These are phyloP conservation scores for Domatiomyces globalis DNA, from an alignment of 2,329 filamentous ascomycete species.

Conservation along the genomic window DNA sequence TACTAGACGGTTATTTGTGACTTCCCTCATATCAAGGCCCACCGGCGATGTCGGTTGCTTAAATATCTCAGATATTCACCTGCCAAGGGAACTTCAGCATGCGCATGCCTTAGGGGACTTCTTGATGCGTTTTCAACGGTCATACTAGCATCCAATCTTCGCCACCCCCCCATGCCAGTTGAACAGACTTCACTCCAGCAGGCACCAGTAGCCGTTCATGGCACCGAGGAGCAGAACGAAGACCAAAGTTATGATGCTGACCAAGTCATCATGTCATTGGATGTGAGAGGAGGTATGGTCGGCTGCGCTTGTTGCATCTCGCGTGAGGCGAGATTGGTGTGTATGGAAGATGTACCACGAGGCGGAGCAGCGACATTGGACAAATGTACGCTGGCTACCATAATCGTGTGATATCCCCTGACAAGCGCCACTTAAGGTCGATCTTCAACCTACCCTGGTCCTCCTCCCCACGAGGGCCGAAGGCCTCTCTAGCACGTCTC, in stretches of 20 bases:
- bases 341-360: constrained; percentile 62
- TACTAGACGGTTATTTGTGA: not conserved
- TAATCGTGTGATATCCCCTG: constrained; percentile 12
- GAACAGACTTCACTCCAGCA: not conserved
- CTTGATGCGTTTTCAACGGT: not conserved
- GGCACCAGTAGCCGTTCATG: not conserved
- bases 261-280: constrained; percentile 67
- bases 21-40: not conserved
- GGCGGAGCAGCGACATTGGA: constrained; percentile 58
- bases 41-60: constrained; percentile 16
- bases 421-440: constrained; percentile 40
- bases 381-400: constrained; percentile 28
- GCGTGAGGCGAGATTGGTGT: constrained; percentile 52
- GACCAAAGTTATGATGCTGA: constrained; percentile 37
- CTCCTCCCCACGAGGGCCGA: constrained; percentile 44
- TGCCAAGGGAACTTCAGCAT: not conserved
- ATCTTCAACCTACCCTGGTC: constrained; percentile 47
- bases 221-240: constrained; percentile 6
- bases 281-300: constrained; percentile 54
- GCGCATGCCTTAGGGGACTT: not conserved
- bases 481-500: not conserved
- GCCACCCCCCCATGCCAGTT: not conserved
- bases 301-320: constrained; percentile 77
- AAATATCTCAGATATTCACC: not conserved
- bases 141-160: not conserved